Conservation (phyloP, 306 rosid species). For the Glycine soja region DNA sequence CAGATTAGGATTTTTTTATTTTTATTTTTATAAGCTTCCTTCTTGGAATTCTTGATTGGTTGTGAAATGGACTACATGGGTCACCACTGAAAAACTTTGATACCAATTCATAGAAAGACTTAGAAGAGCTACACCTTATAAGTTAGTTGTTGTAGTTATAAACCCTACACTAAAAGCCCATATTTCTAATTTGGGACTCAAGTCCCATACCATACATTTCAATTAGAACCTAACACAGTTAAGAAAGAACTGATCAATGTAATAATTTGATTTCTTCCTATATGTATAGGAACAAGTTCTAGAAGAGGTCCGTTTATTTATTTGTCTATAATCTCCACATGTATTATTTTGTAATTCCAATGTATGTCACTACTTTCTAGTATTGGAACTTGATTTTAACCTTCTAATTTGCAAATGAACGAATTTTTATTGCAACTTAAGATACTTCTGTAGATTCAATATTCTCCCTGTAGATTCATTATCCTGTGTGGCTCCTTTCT, state of each 20-base stretch:
- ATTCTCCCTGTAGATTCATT: neutral
- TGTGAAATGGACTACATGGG: too few species aligned
- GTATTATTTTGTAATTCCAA: neutral
- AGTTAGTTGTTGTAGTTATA: neutral
- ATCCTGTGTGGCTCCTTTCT: neutral
- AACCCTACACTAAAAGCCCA: neutral
- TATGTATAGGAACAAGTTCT: neutral
- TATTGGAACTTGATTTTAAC: neutral
- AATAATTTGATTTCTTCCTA: neutral
- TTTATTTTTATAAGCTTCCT: neutral
- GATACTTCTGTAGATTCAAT: slow-evolving; percentile 1
- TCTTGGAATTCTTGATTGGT: too few species aligned
- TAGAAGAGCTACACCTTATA: too few species aligned
- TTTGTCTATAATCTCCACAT: neutral
- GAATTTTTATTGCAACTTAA: neutral
- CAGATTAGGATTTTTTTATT: too few species aligned
- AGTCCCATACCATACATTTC: neutral
- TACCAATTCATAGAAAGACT: too few species aligned
- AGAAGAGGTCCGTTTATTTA: neutral
- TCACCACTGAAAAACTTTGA: too few species aligned
- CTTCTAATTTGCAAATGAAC: neutral
- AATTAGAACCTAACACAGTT: neutral
- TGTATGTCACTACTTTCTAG: neutral
- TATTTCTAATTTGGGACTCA: neutral
- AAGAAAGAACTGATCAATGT: neutral